Base-by-base conservation (phyloP, 108 stramenopile genomes). In the Parietichytrium sp. region DNA sequence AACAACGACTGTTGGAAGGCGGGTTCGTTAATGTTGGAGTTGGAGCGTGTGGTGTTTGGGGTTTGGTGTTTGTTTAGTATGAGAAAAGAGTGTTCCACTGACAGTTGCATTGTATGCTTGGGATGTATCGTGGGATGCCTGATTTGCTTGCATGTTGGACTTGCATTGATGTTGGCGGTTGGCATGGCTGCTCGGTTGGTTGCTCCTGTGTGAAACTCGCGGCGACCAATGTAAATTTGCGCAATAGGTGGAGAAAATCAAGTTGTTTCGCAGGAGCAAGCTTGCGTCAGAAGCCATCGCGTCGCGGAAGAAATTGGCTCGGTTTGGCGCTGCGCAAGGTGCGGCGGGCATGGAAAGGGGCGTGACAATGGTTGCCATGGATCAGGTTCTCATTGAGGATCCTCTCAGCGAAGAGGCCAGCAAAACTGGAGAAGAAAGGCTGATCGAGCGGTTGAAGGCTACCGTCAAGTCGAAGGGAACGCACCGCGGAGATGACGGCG, bases 371-470 rank as follows among this genome's bases (percentile, higher is more conserved):
- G 61, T 72, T 27, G 36, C 61, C 15, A 33, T 45, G 10, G 61
- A 72, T 42, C 38, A 72, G 3, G 61, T 72, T 8, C 20, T 25
- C 38, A 72, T 72, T 27, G 61, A 72, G 61, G 61, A 72, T n/a
- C 61, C 61, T 33, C 33, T 72, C 29, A 72, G 61, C 42, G 61
- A 72, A 25, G 61, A 72, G 23, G 61, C 61, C 29, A 72, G 45
- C 61, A 72, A 72, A 25, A 72, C 61, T 16, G 61, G 61, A 16
- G 61, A 72, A 25, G 61, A 72, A 42, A 33, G 61, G 23, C 36
- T 72, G 61, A 72, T 72, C 20, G 61, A 72, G 61, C 36, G 45
- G 42, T 45, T 72, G 23, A 72, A 72, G 61, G 61, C 61, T 25
- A 72, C 61, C 20, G 61, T 72, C 13, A 72, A 72, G 61, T n/a